Conservation (phyloP, 345 rosid species). For the Eucalyptus erythrocorys region DNA sequence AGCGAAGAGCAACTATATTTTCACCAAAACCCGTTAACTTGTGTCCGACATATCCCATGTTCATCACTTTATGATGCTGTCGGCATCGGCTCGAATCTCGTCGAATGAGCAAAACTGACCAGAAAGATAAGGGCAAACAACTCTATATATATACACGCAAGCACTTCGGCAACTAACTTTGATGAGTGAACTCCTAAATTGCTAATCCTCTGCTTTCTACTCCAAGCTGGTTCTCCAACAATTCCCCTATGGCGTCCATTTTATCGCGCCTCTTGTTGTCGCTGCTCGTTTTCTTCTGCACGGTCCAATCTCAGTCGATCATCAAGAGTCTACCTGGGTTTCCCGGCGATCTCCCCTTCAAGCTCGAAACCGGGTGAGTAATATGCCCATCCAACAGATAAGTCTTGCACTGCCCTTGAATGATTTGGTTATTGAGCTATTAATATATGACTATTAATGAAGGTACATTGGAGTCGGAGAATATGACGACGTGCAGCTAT, state of each 20-base stretch:
- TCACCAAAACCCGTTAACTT: background rate
- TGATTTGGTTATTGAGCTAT: background rate
- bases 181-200: background rate
- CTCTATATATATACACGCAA: background rate
- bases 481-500: constrained; percentile 2
- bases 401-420: background rate
- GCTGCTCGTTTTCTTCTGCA: background rate
- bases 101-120: background rate
- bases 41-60: background rate
- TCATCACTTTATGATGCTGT: background rate
- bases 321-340: constrained; percentile 4
- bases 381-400: background rate
- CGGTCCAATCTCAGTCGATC: background rate
- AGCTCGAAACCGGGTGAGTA: constrained; percentile 8
- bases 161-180: background rate
- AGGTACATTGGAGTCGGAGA: constrained; percentile 14
- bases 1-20: background rate
- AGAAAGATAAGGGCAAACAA: background rate
- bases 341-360: constrained; percentile 9
- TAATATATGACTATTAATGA: background rate
- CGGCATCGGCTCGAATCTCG: background rate
- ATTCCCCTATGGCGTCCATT: background rate
- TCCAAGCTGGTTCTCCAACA: background rate
- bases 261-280: background rate
- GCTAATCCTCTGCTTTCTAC: background rate